Conservation (phyloP, 306 rosid genomes). For the Rosa multiflora region DNA sequence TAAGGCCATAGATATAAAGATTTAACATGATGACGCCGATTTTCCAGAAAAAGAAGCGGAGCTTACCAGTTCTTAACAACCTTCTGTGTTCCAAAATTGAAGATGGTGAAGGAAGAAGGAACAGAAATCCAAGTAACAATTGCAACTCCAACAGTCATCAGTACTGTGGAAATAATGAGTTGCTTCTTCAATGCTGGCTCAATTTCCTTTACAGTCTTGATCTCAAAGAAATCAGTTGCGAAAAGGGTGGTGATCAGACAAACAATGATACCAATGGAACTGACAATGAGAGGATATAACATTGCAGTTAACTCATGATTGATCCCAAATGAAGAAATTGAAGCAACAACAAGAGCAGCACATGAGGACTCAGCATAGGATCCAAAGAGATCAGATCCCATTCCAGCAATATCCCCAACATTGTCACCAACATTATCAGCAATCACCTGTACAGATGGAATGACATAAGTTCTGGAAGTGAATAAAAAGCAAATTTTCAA, state of each 20-base stretch:
- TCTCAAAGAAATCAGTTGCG: conserved; percentile 95
- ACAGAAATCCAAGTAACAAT: conserved; percentile 74
- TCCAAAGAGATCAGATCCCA: conserved; percentile 98
- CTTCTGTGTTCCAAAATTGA: conserved; percentile 81
- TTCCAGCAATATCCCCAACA: conserved; percentile 98
- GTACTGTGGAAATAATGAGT: conserved; percentile 75
- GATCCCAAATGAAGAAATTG: conserved; percentile 92
- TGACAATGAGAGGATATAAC: conserved; percentile 82
- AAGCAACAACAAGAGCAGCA: conserved; percentile 98
- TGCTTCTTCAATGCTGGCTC: conserved; percentile 91
- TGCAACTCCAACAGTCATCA: conserved; percentile 83
- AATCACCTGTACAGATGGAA: conserved; percentile 60
- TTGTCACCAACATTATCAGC: conserved; percentile 98
- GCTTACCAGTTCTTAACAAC: conserved; percentile 73
- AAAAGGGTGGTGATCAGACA: conserved; percentile 88
- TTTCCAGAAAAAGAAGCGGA: not conserved
- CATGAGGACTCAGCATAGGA: conserved; percentile 98
- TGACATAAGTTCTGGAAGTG: not conserved
- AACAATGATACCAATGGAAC: conserved; percentile 83
- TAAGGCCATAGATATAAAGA: not conserved
- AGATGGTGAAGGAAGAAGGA: conserved; percentile 84
- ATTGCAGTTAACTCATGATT: conserved; percentile 83
- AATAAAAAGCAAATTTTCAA: not conserved
- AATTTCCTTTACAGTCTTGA: conserved; percentile 87
- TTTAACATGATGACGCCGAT: not conserved